These are phyloP conservation scores for Bipolaris victoriae DNA, from an alignment of 2,329 filamentous ascomycete genomes.

Conservation along the genomic window DNA sequence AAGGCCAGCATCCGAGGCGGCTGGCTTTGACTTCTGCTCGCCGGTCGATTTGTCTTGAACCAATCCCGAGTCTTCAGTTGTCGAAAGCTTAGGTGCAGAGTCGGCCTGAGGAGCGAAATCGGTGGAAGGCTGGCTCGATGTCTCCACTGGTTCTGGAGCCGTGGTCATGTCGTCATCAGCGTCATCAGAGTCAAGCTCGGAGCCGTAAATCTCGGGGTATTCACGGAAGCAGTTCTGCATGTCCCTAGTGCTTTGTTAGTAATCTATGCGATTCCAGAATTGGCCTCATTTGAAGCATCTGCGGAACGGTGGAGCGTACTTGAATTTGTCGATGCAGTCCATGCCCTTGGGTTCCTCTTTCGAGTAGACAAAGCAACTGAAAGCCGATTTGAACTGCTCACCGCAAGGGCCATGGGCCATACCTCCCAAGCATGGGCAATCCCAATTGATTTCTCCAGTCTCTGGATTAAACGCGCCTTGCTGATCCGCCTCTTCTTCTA, in stretches of 20 bases:
- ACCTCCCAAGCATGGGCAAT: constrained; percentile 94
- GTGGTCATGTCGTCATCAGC: constrained; percentile 57
- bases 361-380: constrained; percentile 98
- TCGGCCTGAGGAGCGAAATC: not conserved
- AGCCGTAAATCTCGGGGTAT: constrained; percentile 91
- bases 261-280: not conserved
- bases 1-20: constrained; percentile 19
- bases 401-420: constrained; percentile 98
- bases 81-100: constrained; percentile 4
- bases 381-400: constrained; percentile 91
- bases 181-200: constrained; percentile 80
- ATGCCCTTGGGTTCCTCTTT: constrained; percentile 95
- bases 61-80: constrained; percentile 11
- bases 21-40: constrained; percentile 18
- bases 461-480: constrained; percentile 97
- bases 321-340: constrained; percentile 97
- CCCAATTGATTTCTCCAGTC: constrained; percentile 99
- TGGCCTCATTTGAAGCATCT: not conserved
- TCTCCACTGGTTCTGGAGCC: constrained; percentile 16
- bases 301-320: constrained; percentile 63
- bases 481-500: constrained; percentile 82
- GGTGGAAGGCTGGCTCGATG: constrained; percentile 5
- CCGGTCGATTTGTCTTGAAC: constrained; percentile 13
- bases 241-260: constrained; percentile 60
- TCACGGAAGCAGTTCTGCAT: constrained; percentile 98